phyloP scores from a whole-genome alignment of 305 asterid species.

The Fraxinus paxiana region DNA sequence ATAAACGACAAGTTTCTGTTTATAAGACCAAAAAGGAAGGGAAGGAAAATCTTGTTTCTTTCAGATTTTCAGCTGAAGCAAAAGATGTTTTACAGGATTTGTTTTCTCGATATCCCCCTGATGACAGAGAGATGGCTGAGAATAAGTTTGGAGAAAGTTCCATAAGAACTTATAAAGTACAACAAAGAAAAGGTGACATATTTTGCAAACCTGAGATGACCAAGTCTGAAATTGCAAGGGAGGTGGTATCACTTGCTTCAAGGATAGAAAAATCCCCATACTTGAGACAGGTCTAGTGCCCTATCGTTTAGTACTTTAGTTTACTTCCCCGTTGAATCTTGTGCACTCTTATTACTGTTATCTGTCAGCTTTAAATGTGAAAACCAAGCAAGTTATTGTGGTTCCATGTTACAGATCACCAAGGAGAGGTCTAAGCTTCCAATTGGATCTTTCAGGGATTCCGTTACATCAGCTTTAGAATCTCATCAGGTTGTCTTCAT shows the following conservation, averaged over 20 bases:
- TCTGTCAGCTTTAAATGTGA: slow-evolving; percentile 2
- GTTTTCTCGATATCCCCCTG: slow-evolving; percentile 76
- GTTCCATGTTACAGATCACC: slow-evolving; percentile 45
- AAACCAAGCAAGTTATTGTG: slow-evolving; percentile 11
- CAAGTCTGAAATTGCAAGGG: slow-evolving; percentile 54
- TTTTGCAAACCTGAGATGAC: slow-evolving; percentile 55
- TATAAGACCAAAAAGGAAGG: slow-evolving; percentile 46
- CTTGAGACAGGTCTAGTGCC: slow-evolving; percentile 57
- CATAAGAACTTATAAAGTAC: slow-evolving; percentile 26
- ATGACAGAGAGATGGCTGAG: slow-evolving; percentile 46
- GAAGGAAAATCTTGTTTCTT: slow-evolving; percentile 44
- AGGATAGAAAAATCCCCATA: slow-evolving; percentile 43
- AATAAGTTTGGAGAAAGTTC: slow-evolving; percentile 35
- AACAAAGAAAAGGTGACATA: slow-evolving; percentile 44
- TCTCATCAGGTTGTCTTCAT: slow-evolving; percentile 65
- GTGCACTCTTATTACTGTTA: neutral
- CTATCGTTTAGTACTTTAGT: slow-evolving; percentile 7
- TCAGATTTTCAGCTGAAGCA: slow-evolving; percentile 62
- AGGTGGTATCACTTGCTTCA: slow-evolving; percentile 49
- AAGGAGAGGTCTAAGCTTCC: slow-evolving; percentile 78
- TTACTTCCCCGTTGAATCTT: slow-evolving; percentile 13
- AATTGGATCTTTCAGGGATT: slow-evolving; percentile 70
- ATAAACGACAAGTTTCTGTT: slow-evolving; percentile 57
- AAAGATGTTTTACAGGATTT: slow-evolving; percentile 59
- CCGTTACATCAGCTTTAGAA: slow-evolving; percentile 58